Conservation (phyloP, 2,329 filamentous ascomycete genomes). For the Botryotinia narcissicola region DNA sequence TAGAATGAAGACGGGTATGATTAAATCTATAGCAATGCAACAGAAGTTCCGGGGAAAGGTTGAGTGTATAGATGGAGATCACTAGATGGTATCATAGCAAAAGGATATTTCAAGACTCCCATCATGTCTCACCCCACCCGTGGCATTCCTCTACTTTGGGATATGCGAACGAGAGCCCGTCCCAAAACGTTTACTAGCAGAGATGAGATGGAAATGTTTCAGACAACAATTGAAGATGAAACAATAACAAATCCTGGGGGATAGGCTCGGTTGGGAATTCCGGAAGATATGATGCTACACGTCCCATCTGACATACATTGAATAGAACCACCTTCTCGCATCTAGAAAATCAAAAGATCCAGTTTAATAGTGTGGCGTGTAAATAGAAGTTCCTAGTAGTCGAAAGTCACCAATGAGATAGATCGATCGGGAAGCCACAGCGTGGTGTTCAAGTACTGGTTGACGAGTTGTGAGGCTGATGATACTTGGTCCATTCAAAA, state of each 20-base stretch:
- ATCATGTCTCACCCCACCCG: neutral
- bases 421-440: constrained; percentile 4
- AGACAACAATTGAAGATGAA: constrained; percentile 8
- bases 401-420: neutral
- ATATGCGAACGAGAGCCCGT: neutral
- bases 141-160: neutral
- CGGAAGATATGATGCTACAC: neutral
- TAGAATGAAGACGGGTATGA: neutral
- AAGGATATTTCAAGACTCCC: neutral
- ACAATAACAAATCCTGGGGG: neutral
- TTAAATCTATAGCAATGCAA: neutral
- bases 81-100: neutral
- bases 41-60: neutral
- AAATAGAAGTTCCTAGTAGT: neutral
- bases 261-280: neutral
- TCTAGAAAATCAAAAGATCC: neutral
- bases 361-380: neutral
- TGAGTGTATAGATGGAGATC: neutral
- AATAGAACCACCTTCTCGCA: constrained; percentile 1
- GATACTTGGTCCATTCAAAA: constrained; percentile 15
- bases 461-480: neutral
- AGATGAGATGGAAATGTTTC: neutral
- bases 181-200: neutral
- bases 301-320: constrained; percentile 1
- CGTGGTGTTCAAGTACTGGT: constrained; percentile 11